Evolutionary conservation across 2,329 filamentous ascomycete species (phyloP).

Genomic region (Phaeosphaeria sp.): DNA sequence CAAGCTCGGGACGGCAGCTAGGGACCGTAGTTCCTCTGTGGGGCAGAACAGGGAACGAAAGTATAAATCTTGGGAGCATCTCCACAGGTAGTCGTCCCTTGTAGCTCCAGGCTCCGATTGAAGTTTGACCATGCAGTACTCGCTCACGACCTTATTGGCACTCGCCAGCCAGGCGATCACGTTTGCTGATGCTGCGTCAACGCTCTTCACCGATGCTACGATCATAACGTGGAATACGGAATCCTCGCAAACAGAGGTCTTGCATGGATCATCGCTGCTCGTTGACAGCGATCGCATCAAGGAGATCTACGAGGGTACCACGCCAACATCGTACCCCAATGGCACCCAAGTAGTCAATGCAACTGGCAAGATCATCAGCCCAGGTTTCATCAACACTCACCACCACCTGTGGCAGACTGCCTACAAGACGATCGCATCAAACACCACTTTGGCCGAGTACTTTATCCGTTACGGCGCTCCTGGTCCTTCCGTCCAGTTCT

Average conservation of each 20-base stretch:
- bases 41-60: neutral
- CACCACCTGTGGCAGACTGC: constrained; percentile 60
- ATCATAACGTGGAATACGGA: constrained; percentile 52
- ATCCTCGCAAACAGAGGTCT: constrained; percentile 39
- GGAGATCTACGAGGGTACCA: constrained; percentile 14
- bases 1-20: neutral
- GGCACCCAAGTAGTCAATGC: constrained; percentile 55
- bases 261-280: constrained; percentile 52
- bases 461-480: constrained; percentile 18
- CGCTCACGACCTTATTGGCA: neutral
- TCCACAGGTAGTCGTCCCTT: neutral
- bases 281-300: constrained; percentile 50
- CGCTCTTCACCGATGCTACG: constrained; percentile 39
- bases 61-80: neutral
- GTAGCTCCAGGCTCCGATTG: neutral
- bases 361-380: constrained; percentile 58
- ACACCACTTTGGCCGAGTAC: constrained; percentile 49
- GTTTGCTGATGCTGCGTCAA: neutral
- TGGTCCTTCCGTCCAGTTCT: constrained; percentile 3
- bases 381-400: constrained; percentile 66
- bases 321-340: constrained; percentile 23
- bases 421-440: constrained; percentile 60
- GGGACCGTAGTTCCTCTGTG: neutral
- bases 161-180: neutral
- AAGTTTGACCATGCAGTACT: neutral